phyloP scores from a whole-genome alignment of 305 asterid species.

The Fraxinus albicans region DNA sequence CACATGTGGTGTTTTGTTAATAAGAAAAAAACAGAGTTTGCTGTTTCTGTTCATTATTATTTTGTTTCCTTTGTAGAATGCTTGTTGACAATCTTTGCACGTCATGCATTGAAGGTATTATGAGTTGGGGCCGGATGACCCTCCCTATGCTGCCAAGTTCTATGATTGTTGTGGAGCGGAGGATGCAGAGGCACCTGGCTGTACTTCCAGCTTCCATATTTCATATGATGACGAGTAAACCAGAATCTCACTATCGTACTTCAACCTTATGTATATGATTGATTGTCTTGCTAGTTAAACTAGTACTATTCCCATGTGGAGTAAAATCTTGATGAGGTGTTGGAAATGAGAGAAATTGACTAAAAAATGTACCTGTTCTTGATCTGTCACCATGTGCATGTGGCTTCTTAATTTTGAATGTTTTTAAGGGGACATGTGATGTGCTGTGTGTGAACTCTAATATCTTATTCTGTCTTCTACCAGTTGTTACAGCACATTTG shows the following conservation, averaged over 20 bases:
- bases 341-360: background rate
- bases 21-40: no score
- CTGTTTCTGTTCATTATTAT: background rate
- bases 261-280: background rate
- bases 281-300: background rate
- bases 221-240: slow-evolving; percentile 56
- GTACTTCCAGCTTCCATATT: slow-evolving; percentile 61
- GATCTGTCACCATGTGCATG: background rate
- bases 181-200: slow-evolving; percentile 68
- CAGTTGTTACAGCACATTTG: background rate
- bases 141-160: slow-evolving; percentile 94
- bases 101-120: slow-evolving; percentile 58
- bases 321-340: background rate
- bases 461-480: background rate
- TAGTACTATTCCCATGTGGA: background rate
- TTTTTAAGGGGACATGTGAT: background rate
- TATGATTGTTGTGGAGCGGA: slow-evolving; percentile 95
- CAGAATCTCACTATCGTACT: background rate
- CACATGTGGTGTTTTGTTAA: no score
- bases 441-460: background rate
- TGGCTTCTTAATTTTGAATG: background rate
- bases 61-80: background rate
- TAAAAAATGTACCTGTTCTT: background rate
- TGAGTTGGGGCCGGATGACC: slow-evolving; percentile 78
- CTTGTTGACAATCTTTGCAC: slow-evolving; percentile 7